Evolutionary conservation across 441 rosid genomes (phyloP).

Genomic region (Euphorbia corollata): DNA sequence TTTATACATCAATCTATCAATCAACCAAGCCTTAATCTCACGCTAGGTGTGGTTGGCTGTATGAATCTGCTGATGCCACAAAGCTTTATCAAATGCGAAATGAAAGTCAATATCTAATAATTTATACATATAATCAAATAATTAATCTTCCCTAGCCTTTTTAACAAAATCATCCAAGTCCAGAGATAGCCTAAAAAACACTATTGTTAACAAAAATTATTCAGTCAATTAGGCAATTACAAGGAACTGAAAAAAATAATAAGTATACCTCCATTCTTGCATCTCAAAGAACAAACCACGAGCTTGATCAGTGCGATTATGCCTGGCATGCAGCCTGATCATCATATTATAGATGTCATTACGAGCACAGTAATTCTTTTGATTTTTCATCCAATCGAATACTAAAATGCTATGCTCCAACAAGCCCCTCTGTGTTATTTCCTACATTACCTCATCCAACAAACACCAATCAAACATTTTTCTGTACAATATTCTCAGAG

Average conservation of each 20-base stretch:
- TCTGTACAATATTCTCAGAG: neutral
- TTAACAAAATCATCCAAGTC: neutral
- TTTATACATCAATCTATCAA: no score
- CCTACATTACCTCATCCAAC: slow-evolving; percentile 30
- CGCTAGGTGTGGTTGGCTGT: no score
- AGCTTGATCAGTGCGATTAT: slow-evolving; percentile 65
- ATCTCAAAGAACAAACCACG: slow-evolving; percentile 94
- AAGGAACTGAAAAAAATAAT: neutral
- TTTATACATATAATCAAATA: no score
- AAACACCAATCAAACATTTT: neutral
- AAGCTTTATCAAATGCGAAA: no score
- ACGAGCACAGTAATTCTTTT: slow-evolving; percentile 73
- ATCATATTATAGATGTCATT: slow-evolving; percentile 79
- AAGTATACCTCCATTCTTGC: slow-evolving; percentile 79
- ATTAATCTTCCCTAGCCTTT: neutral
- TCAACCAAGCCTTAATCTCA: no score
- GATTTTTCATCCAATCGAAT: slow-evolving; percentile 75
- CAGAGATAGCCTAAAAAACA: neutral
- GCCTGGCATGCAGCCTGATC: slow-evolving; percentile 79
- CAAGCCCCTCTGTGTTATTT: slow-evolving; percentile 60
- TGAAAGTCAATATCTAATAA: no score
- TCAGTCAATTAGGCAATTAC: neutral
- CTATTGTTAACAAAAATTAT: neutral
- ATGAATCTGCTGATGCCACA: no score
- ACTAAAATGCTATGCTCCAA: slow-evolving; percentile 55